A percentile compares a stretch with the other conserved stretches of the same genome.
These are phyloP conservation scores for Leccinellum albellum DNA, from an alignment of 768 basidiomycete species.

Conservation along the genomic window DNA sequence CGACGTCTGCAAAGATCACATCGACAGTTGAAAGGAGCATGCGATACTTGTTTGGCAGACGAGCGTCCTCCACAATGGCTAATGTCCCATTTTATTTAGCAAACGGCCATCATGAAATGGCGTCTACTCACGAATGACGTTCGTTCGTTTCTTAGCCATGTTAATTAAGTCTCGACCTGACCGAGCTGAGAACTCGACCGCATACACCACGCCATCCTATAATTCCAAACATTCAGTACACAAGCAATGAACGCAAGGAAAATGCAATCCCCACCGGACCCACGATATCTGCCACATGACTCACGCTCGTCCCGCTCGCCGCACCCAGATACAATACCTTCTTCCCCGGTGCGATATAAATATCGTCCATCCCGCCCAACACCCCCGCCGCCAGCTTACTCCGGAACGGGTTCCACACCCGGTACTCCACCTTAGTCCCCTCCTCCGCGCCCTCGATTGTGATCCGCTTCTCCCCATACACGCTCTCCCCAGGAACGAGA, in stretches of 20 bases:
- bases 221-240: conserved; percentile 6
- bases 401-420: conserved; percentile 99
- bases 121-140: conserved; percentile 83
- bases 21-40: conserved; percentile 96
- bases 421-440: conserved; percentile 89
- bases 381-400: conserved; percentile 96
- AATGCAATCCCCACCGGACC: conserved; percentile 66
- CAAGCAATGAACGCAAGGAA: background rate
- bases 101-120: background rate
- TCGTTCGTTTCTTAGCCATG: conserved; percentile 99
- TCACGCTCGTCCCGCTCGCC: conserved; percentile 95
- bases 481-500: conserved; percentile 94
- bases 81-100: conserved; percentile 2
- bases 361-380: conserved; percentile 89
- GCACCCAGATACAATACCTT: conserved; percentile 98
- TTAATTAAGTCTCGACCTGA: conserved; percentile 97
- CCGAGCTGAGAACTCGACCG: conserved; percentile 95
- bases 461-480: conserved; percentile 98
- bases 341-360: conserved; percentile 88
- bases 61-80: conserved; percentile 98
- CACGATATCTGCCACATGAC: conserved; percentile 98
- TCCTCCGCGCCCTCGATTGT: conserved; percentile 73
- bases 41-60: conserved; percentile 93
- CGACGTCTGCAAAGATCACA: conserved; percentile 97
- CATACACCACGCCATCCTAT: conserved; percentile 94